phyloP scores from a whole-genome alignment of 2,329 filamentous ascomycete species.

The Zopfia rhizophila region DNA sequence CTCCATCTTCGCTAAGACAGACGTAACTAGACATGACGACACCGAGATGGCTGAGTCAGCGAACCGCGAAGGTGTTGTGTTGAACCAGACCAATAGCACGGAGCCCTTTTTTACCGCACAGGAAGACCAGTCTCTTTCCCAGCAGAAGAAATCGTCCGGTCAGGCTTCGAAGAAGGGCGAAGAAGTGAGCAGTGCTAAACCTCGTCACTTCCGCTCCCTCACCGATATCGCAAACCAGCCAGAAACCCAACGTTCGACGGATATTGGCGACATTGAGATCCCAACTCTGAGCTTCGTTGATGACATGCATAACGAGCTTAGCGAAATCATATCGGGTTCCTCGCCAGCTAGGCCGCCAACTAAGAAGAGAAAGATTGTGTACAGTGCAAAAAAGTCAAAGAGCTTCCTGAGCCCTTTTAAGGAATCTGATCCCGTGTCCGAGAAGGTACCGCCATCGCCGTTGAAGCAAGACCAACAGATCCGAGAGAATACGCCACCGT shows the following conservation, averaged over 20 bases:
- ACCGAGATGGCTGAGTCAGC: slow-evolving; percentile 7
- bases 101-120: slow-evolving; percentile 47
- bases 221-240: slow-evolving; percentile 49
- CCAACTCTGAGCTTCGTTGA: slow-evolving; percentile 44
- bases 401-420: slow-evolving; percentile 30
- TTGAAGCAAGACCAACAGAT: slow-evolving; percentile 33
- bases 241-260: slow-evolving; percentile 42
- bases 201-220: slow-evolving; percentile 33
- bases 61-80: slow-evolving; percentile 1
- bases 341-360: slow-evolving; percentile 35
- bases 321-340: slow-evolving; percentile 34
- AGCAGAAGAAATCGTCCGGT: slow-evolving; percentile 24
- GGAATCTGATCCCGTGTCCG: slow-evolving; percentile 24
- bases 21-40: slow-evolving; percentile 2
- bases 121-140: slow-evolving; percentile 47
- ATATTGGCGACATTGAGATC: slow-evolving; percentile 45
- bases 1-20: slow-evolving; percentile 26
- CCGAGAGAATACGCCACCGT: slow-evolving; percentile 30
- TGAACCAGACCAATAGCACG: slow-evolving; percentile 31
- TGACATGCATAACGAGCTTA: slow-evolving; percentile 45
- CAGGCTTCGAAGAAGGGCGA: slow-evolving; percentile 23
- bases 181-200: slow-evolving; percentile 1
- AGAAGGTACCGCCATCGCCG: slow-evolving; percentile 22
- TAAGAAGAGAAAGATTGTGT: slow-evolving; percentile 46
- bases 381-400: slow-evolving; percentile 30